Base-by-base conservation (phyloP, 2,329 filamentous ascomycete genomes). In the Ilyonectria mors-panacis region DNA sequence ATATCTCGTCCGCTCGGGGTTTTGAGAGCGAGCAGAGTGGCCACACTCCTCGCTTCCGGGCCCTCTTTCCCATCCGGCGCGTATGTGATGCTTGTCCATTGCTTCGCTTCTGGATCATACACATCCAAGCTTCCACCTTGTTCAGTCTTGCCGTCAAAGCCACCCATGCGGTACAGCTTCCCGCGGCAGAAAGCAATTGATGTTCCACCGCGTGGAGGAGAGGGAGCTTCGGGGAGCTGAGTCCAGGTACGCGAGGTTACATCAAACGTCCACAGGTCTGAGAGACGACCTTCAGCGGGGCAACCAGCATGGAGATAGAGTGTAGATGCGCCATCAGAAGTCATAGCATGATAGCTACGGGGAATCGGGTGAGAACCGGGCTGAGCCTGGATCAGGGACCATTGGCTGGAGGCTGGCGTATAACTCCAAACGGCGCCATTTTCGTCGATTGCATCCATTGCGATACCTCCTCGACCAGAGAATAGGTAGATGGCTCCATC, bases 231-330 rank as follows among this genome's bases (percentile, higher is more conserved):
- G 0, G 85, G 71, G 9, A 88, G 79, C 66, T 87, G 78, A 1
- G 76, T 83, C 90, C 90, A 92, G 1, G n/a, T 17, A 2, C 39
- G 39, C 39, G 39, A 42, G 8, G 75, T 67, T 10, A 88, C 30
- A 53, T 85, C 81, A 75, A 92, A 92, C 0, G 82, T 80, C 90
- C 90, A 92, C 2, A 92, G 78, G 73, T 92, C 90, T 0, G 81
- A 79, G 0, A 91, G 79, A 0, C 89, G 82, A 1, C 87, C 89
- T 4, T 80, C 81, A 21, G 84, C 84, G 0, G 89, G 87, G 66
- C 89, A 92, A 0, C 90, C 89, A 2, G 89, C 87, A 71, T 92
- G 89, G 13, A 92, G 44, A 75, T 84, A 92, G 30, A 92, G 74
- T 0, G 78, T 86, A 17, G 84, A 80, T 0, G 23, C 42, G 17